phyloP scores from a whole-genome alignment of 441 rosid genomes.

The Rhodomyrtus psidioides region DNA sequence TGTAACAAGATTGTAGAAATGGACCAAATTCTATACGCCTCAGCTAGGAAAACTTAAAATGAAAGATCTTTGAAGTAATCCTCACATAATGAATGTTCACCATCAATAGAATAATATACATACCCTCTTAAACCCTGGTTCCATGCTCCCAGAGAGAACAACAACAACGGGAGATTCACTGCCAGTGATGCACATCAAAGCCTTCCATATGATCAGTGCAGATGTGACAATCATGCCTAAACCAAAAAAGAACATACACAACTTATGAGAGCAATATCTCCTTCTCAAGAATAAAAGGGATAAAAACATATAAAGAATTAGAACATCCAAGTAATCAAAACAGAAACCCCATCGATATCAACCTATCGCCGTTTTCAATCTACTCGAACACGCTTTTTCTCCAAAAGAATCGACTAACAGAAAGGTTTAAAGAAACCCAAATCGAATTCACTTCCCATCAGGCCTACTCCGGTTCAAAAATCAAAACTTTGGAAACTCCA shows the following conservation, averaged over 20 bases:
- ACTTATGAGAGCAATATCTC: not conserved
- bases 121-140: constrained; percentile 83
- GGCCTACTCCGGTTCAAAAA: not conserved
- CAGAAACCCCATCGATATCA: not conserved
- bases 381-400: not conserved
- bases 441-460: not conserved
- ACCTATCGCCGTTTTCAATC: not conserved
- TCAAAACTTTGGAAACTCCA: not conserved
- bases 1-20: not conserved
- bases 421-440: not conserved
- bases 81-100: not conserved
- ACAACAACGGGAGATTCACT: constrained; percentile 85
- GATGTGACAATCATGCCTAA: constrained; percentile 67
- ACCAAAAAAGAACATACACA: not conserved
- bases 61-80: not conserved
- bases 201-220: constrained; percentile 80
- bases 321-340: not conserved
- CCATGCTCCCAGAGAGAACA: constrained; percentile 88
- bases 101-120: not conserved
- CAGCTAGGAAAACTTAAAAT: not conserved
- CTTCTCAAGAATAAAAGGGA: not conserved
- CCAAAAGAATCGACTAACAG: not conserved
- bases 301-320: not conserved
- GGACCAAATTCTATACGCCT: not conserved
- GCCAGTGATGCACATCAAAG: constrained; percentile 67